A percentile compares a stretch with the other conserved stretches of the same genome.
phyloP scores from a whole-genome alignment of 169 alveolate genomes.

The Cryptosporidium felis region DNA sequence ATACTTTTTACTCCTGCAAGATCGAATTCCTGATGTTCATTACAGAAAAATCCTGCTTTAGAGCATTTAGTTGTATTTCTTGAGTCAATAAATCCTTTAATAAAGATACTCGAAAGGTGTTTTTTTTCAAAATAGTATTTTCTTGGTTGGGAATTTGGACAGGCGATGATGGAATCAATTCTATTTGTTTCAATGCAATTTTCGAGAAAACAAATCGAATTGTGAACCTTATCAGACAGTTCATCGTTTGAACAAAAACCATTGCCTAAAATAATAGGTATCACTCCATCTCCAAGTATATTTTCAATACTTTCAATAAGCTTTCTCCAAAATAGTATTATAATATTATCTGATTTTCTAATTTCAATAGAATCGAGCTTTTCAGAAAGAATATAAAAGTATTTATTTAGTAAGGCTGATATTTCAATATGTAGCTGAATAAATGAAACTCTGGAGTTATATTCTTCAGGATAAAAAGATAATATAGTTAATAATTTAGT shows the following conservation, averaged over 20 bases:
- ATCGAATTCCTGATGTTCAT: not conserved
- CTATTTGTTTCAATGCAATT: conserved; percentile 1
- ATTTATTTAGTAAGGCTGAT: not conserved
- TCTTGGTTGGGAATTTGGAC: conserved; percentile 20
- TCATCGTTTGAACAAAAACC: not conserved
- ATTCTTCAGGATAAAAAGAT: not conserved
- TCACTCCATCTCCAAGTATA: conserved; percentile 46
- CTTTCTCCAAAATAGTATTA: conserved; percentile 6
- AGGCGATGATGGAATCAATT: not conserved
- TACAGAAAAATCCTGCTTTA: not conserved
- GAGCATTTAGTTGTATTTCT: not conserved
- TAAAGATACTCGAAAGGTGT: not conserved
- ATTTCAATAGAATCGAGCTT: not conserved
- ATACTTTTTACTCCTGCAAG: not conserved
- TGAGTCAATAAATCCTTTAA: not conserved
- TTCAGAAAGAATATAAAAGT: not conserved
- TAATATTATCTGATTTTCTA: not conserved
- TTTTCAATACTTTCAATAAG: not conserved
- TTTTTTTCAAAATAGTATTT: not conserved
- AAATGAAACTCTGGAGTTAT: not conserved
- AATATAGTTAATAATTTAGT: conserved; percentile 26
- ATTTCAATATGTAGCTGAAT: not conserved
- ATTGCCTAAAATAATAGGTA: conserved; percentile 11
- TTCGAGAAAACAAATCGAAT: conserved; percentile 36
- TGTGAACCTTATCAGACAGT: not conserved